Evolutionary conservation across 2,329 filamentous ascomycete species (phyloP).

Genomic region (Hypoxylon rubiginosum): DNA sequence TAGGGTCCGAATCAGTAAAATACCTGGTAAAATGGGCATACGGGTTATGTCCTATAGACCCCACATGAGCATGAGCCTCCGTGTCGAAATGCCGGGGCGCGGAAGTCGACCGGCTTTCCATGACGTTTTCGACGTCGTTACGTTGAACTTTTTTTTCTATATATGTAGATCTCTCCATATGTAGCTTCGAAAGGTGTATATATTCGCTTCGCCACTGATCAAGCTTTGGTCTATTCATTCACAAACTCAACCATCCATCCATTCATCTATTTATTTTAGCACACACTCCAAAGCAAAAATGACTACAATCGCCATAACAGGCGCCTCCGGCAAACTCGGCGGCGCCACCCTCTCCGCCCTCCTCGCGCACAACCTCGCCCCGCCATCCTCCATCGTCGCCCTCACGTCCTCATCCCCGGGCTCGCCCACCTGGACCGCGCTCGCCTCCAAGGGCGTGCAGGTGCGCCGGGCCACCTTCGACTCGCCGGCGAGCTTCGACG

Average conservation of each 20-base stretch:
- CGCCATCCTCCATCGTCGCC: conserved; percentile 45
- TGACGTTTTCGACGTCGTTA: conserved; percentile 30
- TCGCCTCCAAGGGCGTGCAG: conserved; percentile 57
- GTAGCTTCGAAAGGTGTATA: not conserved
- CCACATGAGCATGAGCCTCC: not conserved
- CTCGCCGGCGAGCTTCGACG: conserved; percentile 57
- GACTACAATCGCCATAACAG: conserved; percentile 61
- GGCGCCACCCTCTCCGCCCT: conserved; percentile 64
- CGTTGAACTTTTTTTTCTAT: not conserved
- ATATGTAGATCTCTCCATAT: not conserved
- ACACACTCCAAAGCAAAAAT: not conserved
- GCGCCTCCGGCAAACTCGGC: conserved; percentile 66
- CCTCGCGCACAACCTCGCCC: conserved; percentile 53
- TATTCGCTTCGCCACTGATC: not conserved
- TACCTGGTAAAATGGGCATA: no score
- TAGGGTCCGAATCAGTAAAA: not conserved
- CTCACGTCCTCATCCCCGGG: conserved; percentile 59
- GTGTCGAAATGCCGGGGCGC: not conserved
- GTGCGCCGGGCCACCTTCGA: conserved; percentile 68
- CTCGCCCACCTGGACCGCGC: conserved; percentile 56
- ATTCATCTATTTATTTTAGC: not conserved
- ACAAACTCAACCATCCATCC: not conserved
- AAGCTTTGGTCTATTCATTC: not conserved
- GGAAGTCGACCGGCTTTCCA: conserved; percentile 19
- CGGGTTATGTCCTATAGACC: not conserved